Base-by-base conservation (phyloP, 2,329 filamentous ascomycete genomes). In the Aspergillus unguis region DNA sequence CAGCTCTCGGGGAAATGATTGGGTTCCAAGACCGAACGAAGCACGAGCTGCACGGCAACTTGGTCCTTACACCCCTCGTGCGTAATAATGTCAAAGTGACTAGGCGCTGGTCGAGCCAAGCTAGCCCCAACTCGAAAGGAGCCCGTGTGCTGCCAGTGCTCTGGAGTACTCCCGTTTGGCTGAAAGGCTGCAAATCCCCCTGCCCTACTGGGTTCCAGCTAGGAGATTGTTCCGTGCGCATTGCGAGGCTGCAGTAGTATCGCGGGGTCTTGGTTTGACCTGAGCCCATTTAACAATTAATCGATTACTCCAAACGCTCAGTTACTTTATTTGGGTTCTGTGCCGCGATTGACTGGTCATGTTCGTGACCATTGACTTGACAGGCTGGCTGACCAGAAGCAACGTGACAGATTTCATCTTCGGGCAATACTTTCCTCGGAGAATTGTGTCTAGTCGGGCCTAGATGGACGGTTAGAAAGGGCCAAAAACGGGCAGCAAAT, bases 101-200 rank as follows among this genome's bases (percentile, higher is more conserved):
- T 47, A 43, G 36, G 36, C 45, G 45, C 29, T 41, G 28, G n/a
- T 33, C 41, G 31, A 49, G 42, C 11, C 41, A 9, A 41, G 17
- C 42, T 38, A 48, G 23, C 32, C 50, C 50, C 48, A 40, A 46
- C 38, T 35, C 23, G 43, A 46, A 35, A 33, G 46, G 36, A 51
- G 46, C 10, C 51, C 42, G 42, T 49, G 42, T 53, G 41, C 46
- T 53, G 51, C 42, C 52, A 52, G 50, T 52, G 49, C 46, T 53
- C 59, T 48, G 55, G 58, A 60, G 56, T 52, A 54, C 47, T 57
- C 51, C 58, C 58, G 58, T 60, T 55, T 60, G 58, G 58, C 51
- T 53, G 41, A 49, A 47, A 45, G 52, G 42, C 40, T 52, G 52
- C 38, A 48, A 55, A 54, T 57, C 44, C 56, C 50, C 47, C 31